phyloP scores from a whole-genome alignment of 2,329 filamentous ascomycete species.

The Diaporthe sp. region DNA sequence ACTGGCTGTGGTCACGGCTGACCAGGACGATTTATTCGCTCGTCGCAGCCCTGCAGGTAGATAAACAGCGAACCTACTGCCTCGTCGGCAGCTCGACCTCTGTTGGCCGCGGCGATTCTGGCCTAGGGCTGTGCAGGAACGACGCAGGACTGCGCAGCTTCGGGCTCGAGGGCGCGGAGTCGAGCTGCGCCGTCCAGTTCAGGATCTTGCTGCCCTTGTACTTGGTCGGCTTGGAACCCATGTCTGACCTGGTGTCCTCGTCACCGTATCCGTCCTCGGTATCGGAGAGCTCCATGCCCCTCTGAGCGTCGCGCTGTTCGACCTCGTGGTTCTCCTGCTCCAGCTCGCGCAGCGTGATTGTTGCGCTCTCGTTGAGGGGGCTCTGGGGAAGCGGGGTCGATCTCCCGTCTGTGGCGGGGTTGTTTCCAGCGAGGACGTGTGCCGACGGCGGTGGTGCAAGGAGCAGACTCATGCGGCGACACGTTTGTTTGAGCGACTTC shows the following conservation, averaged over 20 bases:
- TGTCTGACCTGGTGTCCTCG: slow-evolving; percentile 15
- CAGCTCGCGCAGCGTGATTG: slow-evolving; percentile 21
- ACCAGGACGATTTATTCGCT: neutral
- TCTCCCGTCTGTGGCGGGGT: slow-evolving; percentile 26
- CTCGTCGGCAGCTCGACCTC: slow-evolving; percentile 6
- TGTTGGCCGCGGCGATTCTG: slow-evolving; percentile 15
- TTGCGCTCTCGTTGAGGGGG: slow-evolving; percentile 22
- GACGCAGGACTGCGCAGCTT: slow-evolving; percentile 27
- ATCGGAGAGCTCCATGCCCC: slow-evolving; percentile 36
- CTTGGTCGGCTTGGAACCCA: slow-evolving; percentile 33
- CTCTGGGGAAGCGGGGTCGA: slow-evolving; percentile 37
- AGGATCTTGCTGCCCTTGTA: slow-evolving; percentile 38
- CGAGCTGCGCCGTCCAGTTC: slow-evolving; percentile 34
- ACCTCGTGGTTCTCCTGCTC: slow-evolving; percentile 39
- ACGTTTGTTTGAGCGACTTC: slow-evolving; percentile 31
- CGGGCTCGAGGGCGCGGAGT: slow-evolving; percentile 33
- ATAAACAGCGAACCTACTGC: neutral
- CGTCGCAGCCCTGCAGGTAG: neutral
- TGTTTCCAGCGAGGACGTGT: neutral
- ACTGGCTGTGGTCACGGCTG: neutral
- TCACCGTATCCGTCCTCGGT: slow-evolving; percentile 24
- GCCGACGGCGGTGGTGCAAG: slow-evolving; percentile 9
- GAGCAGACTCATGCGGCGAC: slow-evolving; percentile 34
- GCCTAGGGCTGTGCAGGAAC: slow-evolving; percentile 13
- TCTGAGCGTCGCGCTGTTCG: slow-evolving; percentile 25